These are phyloP conservation scores for Aspergillus fructus DNA, from an alignment of 2,329 filamentous ascomycete genomes.

Conservation along the genomic window DNA sequence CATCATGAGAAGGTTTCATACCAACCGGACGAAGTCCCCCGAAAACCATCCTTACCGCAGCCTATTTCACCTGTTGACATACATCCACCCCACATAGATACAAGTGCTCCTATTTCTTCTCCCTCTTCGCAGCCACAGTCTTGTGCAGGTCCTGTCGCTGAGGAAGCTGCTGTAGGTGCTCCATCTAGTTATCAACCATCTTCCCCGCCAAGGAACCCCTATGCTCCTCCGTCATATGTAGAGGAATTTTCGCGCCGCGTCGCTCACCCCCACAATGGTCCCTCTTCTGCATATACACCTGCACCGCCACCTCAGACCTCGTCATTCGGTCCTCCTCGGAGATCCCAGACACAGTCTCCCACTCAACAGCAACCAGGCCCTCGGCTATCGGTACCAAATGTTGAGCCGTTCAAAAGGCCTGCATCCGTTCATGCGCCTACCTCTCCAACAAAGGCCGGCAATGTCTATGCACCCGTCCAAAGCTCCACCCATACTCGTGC, in stretches of 20 bases:
- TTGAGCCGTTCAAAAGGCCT: constrained; percentile 52
- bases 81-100: constrained; percentile 19
- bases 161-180: constrained; percentile 2
- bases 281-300: constrained; percentile 20
- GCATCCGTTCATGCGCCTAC: constrained; percentile 54
- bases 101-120: not conserved
- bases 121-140: not conserved
- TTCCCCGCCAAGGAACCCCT: constrained; percentile 30
- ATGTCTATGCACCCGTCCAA: constrained; percentile 36
- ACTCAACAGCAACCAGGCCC: constrained; percentile 53
- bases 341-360: constrained; percentile 61
- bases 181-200: constrained; percentile 20
- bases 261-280: constrained; percentile 17
- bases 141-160: constrained; percentile 8
- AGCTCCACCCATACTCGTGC: constrained; percentile 38
- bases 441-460: constrained; percentile 39
- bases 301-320: constrained; percentile 25
- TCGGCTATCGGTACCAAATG: constrained; percentile 40
- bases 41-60: constrained; percentile 25
- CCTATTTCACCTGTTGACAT: constrained; percentile 23
- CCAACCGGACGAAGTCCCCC: constrained; percentile 23
- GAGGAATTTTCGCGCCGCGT: constrained; percentile 33
- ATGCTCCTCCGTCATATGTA: constrained; percentile 33
- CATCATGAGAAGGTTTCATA: constrained; percentile 46
- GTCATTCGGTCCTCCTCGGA: constrained; percentile 42